These are phyloP conservation scores for Aspergillus neoniger DNA, from an alignment of 2,329 filamentous ascomycete species.

Conservation along the genomic window DNA sequence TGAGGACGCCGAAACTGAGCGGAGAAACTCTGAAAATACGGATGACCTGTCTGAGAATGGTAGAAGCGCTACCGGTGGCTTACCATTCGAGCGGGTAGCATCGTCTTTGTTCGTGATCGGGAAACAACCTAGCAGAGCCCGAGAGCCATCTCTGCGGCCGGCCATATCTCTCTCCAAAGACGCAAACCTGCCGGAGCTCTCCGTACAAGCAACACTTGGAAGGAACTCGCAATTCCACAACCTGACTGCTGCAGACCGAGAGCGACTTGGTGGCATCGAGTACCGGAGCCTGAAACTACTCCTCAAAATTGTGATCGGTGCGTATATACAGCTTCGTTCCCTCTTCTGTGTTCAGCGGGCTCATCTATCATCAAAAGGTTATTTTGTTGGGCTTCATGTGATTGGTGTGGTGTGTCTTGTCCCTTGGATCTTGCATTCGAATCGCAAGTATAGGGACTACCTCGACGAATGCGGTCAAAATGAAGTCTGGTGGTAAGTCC, in stretches of 20 bases:
- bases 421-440: slow-evolving; percentile 49
- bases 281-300: slow-evolving; percentile 54
- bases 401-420: slow-evolving; percentile 53
- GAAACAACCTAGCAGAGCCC: slow-evolving; percentile 12
- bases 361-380: slow-evolving; percentile 30
- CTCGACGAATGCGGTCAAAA: slow-evolving; percentile 43
- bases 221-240: slow-evolving; percentile 52
- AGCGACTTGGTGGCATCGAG: slow-evolving; percentile 55
- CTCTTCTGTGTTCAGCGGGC: neutral
- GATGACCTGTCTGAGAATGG: neutral
- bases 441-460: slow-evolving; percentile 46
- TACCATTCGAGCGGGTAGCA: neutral
- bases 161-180: slow-evolving; percentile 24
- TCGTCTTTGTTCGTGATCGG: slow-evolving; percentile 17
- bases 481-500: slow-evolving; percentile 53
- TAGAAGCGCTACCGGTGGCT: neutral
- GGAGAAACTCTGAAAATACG: neutral
- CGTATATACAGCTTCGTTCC: slow-evolving; percentile 1
- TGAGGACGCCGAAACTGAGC: slow-evolving; percentile 11
- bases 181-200: slow-evolving; percentile 43
- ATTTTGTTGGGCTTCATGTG: slow-evolving; percentile 50
- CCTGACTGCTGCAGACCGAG: slow-evolving; percentile 43
- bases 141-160: slow-evolving; percentile 17
- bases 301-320: slow-evolving; percentile 50
- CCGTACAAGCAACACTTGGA: slow-evolving; percentile 47